Conservation (phyloP, 2,329 filamentous ascomycete species). For the Phoma sp. region DNA sequence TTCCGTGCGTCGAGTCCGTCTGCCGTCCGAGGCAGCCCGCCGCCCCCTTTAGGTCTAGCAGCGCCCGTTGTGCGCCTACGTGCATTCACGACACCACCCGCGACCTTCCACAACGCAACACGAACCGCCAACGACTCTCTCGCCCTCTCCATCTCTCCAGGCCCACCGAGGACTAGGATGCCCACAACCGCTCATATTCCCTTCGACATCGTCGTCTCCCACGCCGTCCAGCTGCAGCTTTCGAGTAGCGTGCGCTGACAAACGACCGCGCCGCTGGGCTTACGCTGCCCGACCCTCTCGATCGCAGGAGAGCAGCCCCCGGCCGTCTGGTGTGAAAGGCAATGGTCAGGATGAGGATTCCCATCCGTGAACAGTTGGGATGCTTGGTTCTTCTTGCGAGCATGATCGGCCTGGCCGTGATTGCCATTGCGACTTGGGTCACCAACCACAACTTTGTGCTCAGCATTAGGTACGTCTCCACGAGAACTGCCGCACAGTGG, state of each 20-base stretch:
- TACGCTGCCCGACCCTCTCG: constrained; percentile 5
- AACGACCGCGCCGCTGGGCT: constrained; percentile 16
- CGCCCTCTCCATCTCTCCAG: background rate
- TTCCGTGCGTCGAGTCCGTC: constrained; percentile 6
- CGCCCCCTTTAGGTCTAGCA: constrained; percentile 27
- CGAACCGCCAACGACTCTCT: background rate
- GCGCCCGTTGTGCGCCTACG: constrained; percentile 11
- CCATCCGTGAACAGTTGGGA: constrained; percentile 86
- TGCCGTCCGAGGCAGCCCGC: constrained; percentile 15
- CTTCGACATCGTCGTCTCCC: constrained; percentile 22
- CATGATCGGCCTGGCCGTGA: constrained; percentile 75
- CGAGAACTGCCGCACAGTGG: background rate
- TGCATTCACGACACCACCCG: constrained; percentile 19
- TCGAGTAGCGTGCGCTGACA: constrained; percentile 24
- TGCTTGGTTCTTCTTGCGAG: constrained; percentile 78
- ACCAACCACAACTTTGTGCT: constrained; percentile 20
- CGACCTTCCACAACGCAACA: background rate
- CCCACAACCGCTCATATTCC: constrained; percentile 16
- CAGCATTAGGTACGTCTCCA: constrained; percentile 11
- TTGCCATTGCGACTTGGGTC: constrained; percentile 75
- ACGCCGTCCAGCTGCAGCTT: constrained; percentile 18
- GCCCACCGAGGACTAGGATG: constrained; percentile 38
- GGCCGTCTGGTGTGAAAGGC: constrained; percentile 6
- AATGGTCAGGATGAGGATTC: constrained; percentile 73
- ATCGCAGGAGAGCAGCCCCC: background rate